Conservation (phyloP, 169 alveolate species). For the Plasmodium knowlesi region DNA sequence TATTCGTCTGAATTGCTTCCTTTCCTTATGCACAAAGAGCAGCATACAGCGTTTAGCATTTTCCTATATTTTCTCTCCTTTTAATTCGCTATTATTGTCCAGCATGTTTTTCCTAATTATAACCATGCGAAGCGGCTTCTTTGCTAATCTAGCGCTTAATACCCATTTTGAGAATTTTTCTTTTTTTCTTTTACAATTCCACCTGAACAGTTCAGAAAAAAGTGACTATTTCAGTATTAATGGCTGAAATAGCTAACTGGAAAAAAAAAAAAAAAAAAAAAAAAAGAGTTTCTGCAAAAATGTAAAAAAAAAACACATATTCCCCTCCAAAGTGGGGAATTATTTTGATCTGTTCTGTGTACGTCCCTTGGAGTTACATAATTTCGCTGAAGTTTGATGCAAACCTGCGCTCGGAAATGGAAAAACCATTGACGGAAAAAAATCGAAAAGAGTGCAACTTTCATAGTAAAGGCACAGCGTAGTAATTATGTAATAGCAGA, state of each 20-base stretch:
- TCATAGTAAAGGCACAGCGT: background rate
- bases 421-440: background rate
- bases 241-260: background rate
- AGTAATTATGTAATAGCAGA: background rate
- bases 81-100: background rate
- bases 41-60: background rate
- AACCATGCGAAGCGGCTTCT: background rate
- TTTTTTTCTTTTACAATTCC: background rate
- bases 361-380: background rate
- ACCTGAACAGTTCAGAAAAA: constrained; percentile 11
- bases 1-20: background rate
- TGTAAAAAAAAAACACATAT: background rate
- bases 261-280: background rate
- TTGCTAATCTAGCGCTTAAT: background rate
- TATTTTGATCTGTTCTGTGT: background rate
- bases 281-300: background rate
- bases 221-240: background rate
- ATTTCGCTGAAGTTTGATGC: background rate
- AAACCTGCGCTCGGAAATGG: background rate
- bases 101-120: background rate
- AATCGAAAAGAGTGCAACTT: background rate
- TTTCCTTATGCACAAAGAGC: background rate
- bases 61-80: background rate
- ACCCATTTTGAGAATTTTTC: background rate
- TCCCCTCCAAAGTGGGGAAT: background rate